Evolutionary conservation across 225 moss, liverwort and hornwort genomes (phyloP).

Genomic region (Ulota crispa): DNA sequence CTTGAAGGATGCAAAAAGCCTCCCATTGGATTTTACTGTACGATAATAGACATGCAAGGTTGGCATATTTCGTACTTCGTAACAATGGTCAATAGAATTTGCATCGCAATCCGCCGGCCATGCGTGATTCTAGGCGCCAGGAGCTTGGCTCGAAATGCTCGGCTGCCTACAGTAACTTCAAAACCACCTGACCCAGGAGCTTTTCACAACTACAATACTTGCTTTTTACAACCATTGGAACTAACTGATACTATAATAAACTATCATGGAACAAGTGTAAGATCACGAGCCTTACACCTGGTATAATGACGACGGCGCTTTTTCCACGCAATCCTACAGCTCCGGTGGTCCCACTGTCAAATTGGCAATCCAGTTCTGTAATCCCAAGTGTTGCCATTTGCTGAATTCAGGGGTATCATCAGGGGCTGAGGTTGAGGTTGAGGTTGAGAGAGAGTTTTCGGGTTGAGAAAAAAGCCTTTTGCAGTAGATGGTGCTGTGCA

Average conservation of each 20-base stretch:
- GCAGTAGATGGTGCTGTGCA: neutral
- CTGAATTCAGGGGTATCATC: neutral
- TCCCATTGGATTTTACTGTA: too few relatives aligned
- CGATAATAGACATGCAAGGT: too few relatives aligned
- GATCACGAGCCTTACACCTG: neutral
- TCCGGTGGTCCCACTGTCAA: neutral
- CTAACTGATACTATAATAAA: neutral
- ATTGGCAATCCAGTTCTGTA: neutral
- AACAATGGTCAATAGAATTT: too few relatives aligned
- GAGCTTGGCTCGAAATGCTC: neutral
- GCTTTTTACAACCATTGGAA: neutral
- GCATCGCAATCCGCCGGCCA: too few relatives aligned
- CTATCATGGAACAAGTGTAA: neutral
- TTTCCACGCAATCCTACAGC: neutral
- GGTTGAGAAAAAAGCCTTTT: too few relatives aligned
- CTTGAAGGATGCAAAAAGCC: too few relatives aligned
- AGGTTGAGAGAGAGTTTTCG: neutral
- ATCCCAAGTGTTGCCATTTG: slow-evolving; percentile 4
- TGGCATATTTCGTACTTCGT: too few relatives aligned
- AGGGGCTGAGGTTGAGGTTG: neutral
- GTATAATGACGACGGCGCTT: neutral
- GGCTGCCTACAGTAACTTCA: neutral
- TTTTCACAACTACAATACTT: neutral
- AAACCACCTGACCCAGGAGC: neutral
- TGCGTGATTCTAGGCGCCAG: neutral